phyloP scores from a whole-genome alignment of 371 early-diverging fungal species.

The Saksenaea vasiformis region DNA sequence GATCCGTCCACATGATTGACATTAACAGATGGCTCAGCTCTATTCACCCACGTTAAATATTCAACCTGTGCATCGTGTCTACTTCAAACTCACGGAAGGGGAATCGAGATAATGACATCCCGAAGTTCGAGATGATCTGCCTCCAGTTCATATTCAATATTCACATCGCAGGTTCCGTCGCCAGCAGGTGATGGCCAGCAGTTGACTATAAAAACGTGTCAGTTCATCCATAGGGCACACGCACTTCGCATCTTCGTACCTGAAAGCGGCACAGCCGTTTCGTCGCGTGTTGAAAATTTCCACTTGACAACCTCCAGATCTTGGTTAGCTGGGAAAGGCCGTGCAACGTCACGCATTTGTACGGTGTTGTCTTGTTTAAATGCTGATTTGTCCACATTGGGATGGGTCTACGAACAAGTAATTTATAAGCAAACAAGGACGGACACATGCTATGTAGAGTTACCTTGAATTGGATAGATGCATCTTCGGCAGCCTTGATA shows the following conservation, averaged over 20 bases:
- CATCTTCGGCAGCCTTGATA: conserved; percentile 55
- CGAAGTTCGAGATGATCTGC: conserved; percentile 74
- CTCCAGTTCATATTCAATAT: conserved; percentile 92
- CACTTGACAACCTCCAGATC: conserved; percentile 87
- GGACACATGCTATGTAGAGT: background rate
- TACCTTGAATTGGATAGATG: conserved; percentile 80
- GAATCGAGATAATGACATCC: conserved; percentile 87
- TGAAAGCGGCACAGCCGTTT: conserved; percentile 81
- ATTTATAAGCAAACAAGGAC: background rate
- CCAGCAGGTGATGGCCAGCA: conserved; percentile 97
- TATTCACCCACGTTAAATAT: conserved; percentile 19
- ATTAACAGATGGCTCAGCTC: conserved; percentile 66
- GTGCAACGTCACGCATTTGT: conserved; percentile 76
- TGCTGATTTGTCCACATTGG: conserved; percentile 93
- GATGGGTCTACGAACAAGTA: conserved; percentile 91
- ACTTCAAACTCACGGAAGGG: conserved; percentile 72
- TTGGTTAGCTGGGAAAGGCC: conserved; percentile 88
- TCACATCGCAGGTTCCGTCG: conserved; percentile 87
- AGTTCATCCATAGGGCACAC: background rate
- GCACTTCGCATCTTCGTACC: conserved; percentile 44
- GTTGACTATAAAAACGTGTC: conserved; percentile 73
- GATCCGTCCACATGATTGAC: conserved; percentile 82
- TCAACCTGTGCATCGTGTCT: background rate
- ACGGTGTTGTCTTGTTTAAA: conserved; percentile 76
- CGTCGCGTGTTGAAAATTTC: conserved; percentile 82